Evolutionary conservation across 2,329 filamentous ascomycete species (phyloP).

Genomic region (Ceratocystis colombiana): DNA sequence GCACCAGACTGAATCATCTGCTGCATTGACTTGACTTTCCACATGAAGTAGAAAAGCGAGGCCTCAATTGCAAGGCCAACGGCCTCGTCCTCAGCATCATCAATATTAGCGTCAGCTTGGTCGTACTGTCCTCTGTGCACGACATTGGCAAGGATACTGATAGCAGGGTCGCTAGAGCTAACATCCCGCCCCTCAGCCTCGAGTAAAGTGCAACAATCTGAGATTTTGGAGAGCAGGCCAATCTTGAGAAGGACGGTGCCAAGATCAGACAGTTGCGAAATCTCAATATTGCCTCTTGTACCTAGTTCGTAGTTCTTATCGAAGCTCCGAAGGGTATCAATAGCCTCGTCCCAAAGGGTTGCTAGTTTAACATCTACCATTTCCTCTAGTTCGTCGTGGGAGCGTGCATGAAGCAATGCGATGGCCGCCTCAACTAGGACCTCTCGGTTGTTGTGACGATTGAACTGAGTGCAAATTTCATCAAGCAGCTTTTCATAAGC

Average conservation of each 20-base stretch:
- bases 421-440: slow-evolving; percentile 76
- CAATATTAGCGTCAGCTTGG: slow-evolving; percentile 58
- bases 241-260: slow-evolving; percentile 68
- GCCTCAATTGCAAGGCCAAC: slow-evolving; percentile 66
- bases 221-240: slow-evolving; percentile 67
- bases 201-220: slow-evolving; percentile 64
- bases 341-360: slow-evolving; percentile 73
- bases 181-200: slow-evolving; percentile 49
- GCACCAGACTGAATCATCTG: slow-evolving; percentile 46
- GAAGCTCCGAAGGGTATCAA: slow-evolving; percentile 62
- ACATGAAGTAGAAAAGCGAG: slow-evolving; percentile 86
- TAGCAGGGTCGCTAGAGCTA: slow-evolving; percentile 43
- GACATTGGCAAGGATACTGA: slow-evolving; percentile 62
- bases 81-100: slow-evolving; percentile 69
- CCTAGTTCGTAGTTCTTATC: slow-evolving; percentile 63
- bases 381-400: slow-evolving; percentile 81
- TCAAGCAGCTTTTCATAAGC: slow-evolving; percentile 73
- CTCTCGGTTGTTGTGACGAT: slow-evolving; percentile 75
- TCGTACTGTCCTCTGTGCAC: slow-evolving; percentile 63
- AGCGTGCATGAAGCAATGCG: slow-evolving; percentile 73
- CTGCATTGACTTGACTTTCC: slow-evolving; percentile 61
- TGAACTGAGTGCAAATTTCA: slow-evolving; percentile 88
- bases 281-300: slow-evolving; percentile 56
- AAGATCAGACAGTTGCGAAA: slow-evolving; percentile 56
- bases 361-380: slow-evolving; percentile 70